Base-by-base conservation (phyloP, 495 filamentous ascomycete species). In the Trichoderma gamsii region DNA sequence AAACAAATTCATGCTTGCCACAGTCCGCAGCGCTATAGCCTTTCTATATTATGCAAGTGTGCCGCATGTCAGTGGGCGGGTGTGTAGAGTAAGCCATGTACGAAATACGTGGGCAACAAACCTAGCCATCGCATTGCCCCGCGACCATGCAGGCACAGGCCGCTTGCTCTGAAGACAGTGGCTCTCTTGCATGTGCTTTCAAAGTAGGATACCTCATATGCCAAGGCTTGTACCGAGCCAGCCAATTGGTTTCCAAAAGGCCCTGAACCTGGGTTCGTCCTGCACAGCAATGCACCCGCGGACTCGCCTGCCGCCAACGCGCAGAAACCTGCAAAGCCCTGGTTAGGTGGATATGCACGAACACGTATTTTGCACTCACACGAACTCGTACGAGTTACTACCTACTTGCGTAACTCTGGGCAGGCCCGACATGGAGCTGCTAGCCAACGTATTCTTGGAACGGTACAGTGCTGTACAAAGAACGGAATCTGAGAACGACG, bases 81-180 rank as follows among this genome's bases (percentile, higher is more conserved):
- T 38, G 35, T 38, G 35, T 38, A 38, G 44, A 16, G 44, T 49
- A n/a, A 9, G 9, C 44, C 18, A 46, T 13, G 44, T 15, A 46
- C 18, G 44, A 13, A 46, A n/a, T 9, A 46, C 18, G 1, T 35
- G 32, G 35, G 44, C 6, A 5, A 49, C 44, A 49, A 16, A n/a
- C 12, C 9, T 2, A 49, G 15, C 44, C 44, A 49, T n/a, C 44
- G n/a, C 44, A 49, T n/a, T 6, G 3, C 44, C 44, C 44, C 44
- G 44, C 44, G n/a, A 16, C 51, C 23, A 56, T 56, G 51, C 51
- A 56, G 51, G 51, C 51, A 56, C 44, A 16, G 44, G 44, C 44
- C 35, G 35, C 15, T 49, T 49, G 44, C 9, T 49, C 3, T 49
- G 3, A 38, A 38, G 35, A 5, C 35, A 38, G 35, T 7, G 35